phyloP scores from a whole-genome alignment of 1,284 basidiomycete species.

The Ganoderma lucidum region DNA sequence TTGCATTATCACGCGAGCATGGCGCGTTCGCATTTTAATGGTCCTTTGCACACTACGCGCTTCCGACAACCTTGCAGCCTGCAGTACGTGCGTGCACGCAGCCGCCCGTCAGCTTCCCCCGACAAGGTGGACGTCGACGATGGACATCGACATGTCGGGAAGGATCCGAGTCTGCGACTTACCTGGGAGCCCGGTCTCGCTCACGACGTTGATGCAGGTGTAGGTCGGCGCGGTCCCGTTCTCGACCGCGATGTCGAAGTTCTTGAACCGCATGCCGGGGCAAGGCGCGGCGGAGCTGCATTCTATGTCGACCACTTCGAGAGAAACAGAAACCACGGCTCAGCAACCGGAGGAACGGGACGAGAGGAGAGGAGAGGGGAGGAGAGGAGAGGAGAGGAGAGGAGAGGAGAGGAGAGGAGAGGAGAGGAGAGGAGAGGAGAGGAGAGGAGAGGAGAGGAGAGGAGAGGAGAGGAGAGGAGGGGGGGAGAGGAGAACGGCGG shows the following conservation, averaged over 20 bases:
- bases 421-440: too few relatives aligned
- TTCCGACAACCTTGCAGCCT: neutral
- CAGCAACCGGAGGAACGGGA: neutral
- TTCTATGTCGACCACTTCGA: constrained; percentile 58
- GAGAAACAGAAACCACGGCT: too few relatives aligned
- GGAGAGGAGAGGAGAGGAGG: too few relatives aligned
- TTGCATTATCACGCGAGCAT: too few relatives aligned
- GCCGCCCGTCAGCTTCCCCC: neutral
- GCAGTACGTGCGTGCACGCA: neutral
- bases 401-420: too few relatives aligned
- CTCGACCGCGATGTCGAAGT: constrained; percentile 51
- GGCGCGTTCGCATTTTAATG: too few relatives aligned
- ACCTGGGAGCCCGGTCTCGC: constrained; percentile 52
- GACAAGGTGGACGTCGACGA: neutral
- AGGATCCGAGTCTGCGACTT: neutral
- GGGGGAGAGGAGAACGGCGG: constrained; percentile 7
- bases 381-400: too few relatives aligned
- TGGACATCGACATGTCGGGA: too few relatives aligned
- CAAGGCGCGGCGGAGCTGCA: constrained; percentile 62
- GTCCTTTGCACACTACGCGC: too few relatives aligned
- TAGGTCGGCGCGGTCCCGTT: constrained; percentile 47
- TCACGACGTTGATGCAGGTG: constrained; percentile 57
- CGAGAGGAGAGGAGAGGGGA: too few relatives aligned
- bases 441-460: too few relatives aligned
- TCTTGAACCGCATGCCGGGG: constrained; percentile 51